Percentiles rank a stretch among this genome's conserved stretches.
phyloP scores from a whole-genome alignment of 257 asterid species.

The Plantago major region DNA sequence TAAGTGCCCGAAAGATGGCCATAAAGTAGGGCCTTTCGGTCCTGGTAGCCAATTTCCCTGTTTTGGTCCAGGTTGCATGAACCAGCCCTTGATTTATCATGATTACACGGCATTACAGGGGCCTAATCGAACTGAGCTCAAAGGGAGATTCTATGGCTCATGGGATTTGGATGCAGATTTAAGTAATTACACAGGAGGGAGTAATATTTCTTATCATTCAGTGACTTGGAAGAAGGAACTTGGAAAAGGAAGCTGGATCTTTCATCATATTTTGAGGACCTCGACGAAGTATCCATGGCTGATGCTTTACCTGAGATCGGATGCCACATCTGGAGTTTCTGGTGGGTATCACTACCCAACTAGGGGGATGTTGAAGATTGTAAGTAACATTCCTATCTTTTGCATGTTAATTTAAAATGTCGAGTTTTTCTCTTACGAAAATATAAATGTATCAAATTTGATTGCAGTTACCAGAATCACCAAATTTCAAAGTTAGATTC shows the following conservation, averaged over 20 bases:
- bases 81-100: conserved; percentile 67
- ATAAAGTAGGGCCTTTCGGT: conserved; percentile 42
- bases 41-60: conserved; percentile 58
- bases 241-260: conserved; percentile 72
- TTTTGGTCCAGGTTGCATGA: conserved; percentile 80
- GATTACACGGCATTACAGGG: conserved; percentile 57
- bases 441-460: background rate
- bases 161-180: conserved; percentile 53
- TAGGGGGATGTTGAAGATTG: conserved; percentile 75
- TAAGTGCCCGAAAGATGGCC: conserved; percentile 65
- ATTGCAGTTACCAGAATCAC: conserved; percentile 75
- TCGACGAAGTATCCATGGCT: conserved; percentile 79
- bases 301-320: conserved; percentile 85
- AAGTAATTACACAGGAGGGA: conserved; percentile 18
- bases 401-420: background rate
- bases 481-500: conserved; percentile 69
- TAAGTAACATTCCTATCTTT: conserved; percentile 26
- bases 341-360: conserved; percentile 86
- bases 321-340: conserved; percentile 64
- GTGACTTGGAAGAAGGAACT: conserved; percentile 75
- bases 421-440: background rate
- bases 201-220: conserved; percentile 46
- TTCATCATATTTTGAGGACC: conserved; percentile 64
- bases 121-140: conserved; percentile 31
- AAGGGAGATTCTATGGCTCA: conserved; percentile 68